phyloP scores from a whole-genome alignment of 1,139 yeast genomes.

The Magnusiomyces ingens region DNA sequence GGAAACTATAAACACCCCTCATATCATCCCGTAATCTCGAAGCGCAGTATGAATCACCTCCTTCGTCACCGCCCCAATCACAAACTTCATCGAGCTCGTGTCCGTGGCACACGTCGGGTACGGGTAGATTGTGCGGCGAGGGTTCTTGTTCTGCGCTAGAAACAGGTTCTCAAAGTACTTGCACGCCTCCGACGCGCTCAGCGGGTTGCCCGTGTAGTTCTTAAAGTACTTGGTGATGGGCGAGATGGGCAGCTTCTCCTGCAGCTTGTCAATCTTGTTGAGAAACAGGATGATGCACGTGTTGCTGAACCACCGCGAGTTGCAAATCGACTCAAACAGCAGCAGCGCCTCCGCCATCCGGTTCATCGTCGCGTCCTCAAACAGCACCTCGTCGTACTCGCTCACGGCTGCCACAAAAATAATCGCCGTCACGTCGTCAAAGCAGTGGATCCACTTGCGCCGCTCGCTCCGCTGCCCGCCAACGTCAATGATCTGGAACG shows the following conservation, averaged over 20 bases:
- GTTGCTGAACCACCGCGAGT: conserved; percentile 74
- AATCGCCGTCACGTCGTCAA: conserved; percentile 85
- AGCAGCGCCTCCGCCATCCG: conserved; percentile 87
- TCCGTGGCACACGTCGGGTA: conserved; percentile 97
- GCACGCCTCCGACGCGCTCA: conserved; percentile 28
- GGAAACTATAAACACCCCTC: too few relatives aligned
- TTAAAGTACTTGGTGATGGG: conserved; percentile 32
- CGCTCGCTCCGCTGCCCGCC: conserved; percentile 97
- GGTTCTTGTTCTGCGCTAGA: conserved; percentile 45
- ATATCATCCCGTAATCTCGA: too few relatives aligned
- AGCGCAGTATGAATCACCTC: too few relatives aligned
- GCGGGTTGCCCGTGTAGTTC: conserved; percentile 21
- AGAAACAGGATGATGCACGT: conserved; percentile 87
- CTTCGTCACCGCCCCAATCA: conserved; percentile 85
- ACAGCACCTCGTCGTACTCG: conserved; percentile 86
- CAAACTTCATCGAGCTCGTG: conserved; percentile 78
- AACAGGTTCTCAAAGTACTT: conserved; percentile 24
- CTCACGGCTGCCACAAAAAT: conserved; percentile 87
- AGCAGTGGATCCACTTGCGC: conserved; percentile 93
- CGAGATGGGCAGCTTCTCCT: conserved; percentile 47
- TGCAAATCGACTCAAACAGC: conserved; percentile 76
- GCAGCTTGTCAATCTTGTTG: conserved; percentile 80
- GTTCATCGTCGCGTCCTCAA: conserved; percentile 85
- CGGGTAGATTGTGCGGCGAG: conserved; percentile 68
- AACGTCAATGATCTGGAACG: conserved; percentile 80